Base-by-base conservation (phyloP, 2,329 filamentous ascomycete genomes). In the Colletotrichum limetticola region DNA sequence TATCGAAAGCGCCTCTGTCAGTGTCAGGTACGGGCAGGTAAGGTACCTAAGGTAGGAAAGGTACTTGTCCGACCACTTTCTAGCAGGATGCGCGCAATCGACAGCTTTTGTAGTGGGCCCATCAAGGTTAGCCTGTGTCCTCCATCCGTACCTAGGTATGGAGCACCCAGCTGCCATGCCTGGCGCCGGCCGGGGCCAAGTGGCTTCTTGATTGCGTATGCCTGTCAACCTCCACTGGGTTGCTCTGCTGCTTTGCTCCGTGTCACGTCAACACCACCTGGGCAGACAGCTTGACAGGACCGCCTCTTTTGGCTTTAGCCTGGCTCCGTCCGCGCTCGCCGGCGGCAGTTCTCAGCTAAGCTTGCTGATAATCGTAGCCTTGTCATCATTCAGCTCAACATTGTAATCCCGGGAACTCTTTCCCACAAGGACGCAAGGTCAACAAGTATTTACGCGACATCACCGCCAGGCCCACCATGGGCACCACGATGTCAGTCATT, bases 401-500 rank as follows among this genome's bases (percentile, higher is more conserved):
- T 57, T 26, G 49, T 35, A 28, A 28, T 6, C 24, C 35, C 12
- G 49, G 52, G 26, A 19, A 56, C 22, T 57, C 62, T 28, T 37
- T 46, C 14, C 46, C 32, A 70, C 16, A 35, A 42, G 35, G 49
- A 19, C 58, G 26, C 14, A 16, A 28, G 37, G 28, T 72, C 42
- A 59, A 57, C 49, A 42, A 49, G 53, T n/a, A 16, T 49, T 12
- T 26, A 26, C 30, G 58, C 68, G 22, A 46, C 30, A 57, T 68
- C 37, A 61, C 30, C 37, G 11, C 22, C 28, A 57, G 35, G 61
- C 67, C 68, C 74, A 80, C 63, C 71, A 83, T 83, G 82, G 80
- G 78, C 68, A 76, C 78, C 66, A 79, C 79, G 62, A 67, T 82
- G 60, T 81, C 79, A 26, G 79, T 81, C 74, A 75, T 84, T 76